Evolutionary conservation across 371 early-diverging fungal genomes (phyloP), one percentile per base, ranked within the genome.

Genomic region (Apophysomyces variabilis): DNA sequence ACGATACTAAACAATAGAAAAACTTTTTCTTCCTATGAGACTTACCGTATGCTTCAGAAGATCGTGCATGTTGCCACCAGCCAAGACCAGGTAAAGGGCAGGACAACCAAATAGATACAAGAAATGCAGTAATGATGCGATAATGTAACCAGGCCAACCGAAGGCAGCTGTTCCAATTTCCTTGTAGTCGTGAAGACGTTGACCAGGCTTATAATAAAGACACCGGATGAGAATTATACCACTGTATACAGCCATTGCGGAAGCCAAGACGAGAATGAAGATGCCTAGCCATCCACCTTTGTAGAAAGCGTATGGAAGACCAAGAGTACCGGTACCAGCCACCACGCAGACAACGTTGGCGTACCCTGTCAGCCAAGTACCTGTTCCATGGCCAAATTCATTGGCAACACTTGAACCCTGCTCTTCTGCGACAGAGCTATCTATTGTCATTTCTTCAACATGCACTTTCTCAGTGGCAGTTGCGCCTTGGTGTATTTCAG

Each of bases 231-330:
- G 62, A 13, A 79, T 50, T 44, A 71, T 65, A 66, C 75, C 74
- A 47, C 71, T 70, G 47, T 76, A 76, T 14, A 73, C 61, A 41
- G 77, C 71, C 77, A 76, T 76, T 7, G 54, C 35, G 16, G 68
- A 74, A n/a, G 74, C 65, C 16, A 76, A 47, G n/a, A 64, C 37
- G 18, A 76, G 64, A 56, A 73, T 76, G 18, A 76, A 41, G 32
- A 76, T 66, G 21, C 90, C 91, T 14, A 89, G 62, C 95, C 95
- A 95, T 14, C 95, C 95, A 57, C 91, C 87, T 59, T 89, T 82
- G 38, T 80, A 85, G 37, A 94, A 79, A 47, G 86, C 91, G 5
- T 93, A 69, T 12, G 77, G 77, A 35, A 95, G 83, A 66, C 93
- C 93, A 14, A 95, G 79, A n/a, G 93, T 88, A 43, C 95, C 95